Evolutionary conservation across 1,139 yeast species (phyloP).

Genomic region (Nadsonia commutata): DNA sequence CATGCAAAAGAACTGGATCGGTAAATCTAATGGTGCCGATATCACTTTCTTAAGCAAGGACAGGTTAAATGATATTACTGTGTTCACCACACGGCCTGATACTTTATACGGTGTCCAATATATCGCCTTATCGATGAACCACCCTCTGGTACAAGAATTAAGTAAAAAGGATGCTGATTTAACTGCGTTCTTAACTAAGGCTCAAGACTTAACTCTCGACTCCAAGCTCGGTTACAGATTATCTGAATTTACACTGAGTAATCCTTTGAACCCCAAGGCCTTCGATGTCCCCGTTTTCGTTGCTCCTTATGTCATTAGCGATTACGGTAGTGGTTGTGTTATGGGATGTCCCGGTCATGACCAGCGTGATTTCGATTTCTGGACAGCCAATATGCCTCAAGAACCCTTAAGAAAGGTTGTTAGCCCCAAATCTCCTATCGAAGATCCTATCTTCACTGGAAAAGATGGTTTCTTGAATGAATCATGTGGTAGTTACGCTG

Average conservation of each 20-base stretch:
- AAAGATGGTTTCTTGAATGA: conserved; percentile 42
- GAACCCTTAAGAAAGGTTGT: conserved; percentile 31
- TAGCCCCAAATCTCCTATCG: conserved; percentile 23
- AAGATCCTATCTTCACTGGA: conserved; percentile 23
- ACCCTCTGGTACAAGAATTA: conserved; percentile 37
- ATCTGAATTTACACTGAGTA: conserved; percentile 31
- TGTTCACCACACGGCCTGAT: conserved; percentile 83
- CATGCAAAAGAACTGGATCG: conserved; percentile 94
- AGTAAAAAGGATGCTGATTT: conserved; percentile 29
- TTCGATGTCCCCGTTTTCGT: conserved; percentile 57
- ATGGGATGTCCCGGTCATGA: conserved; percentile 99
- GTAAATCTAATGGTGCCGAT: conserved; percentile 71
- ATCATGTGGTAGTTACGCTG: conserved; percentile 36
- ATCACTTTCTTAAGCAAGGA: conserved; percentile 29
- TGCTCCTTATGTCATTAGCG: conserved; percentile 78
- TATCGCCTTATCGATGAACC: conserved; percentile 60
- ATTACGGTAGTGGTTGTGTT: conserved; percentile 84
- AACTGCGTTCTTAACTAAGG: conserved; percentile 29
- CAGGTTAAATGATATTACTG: conserved; percentile 23
- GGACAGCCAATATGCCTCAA: conserved; percentile 47
- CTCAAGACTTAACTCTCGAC: conserved; percentile 29
- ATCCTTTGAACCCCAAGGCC: conserved; percentile 38
- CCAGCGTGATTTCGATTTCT: conserved; percentile 63
- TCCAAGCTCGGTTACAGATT: conserved; percentile 54
- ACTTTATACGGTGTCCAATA: conserved; percentile 74